These are phyloP conservation scores for Talaromyces borbonicus DNA, from an alignment of 495 filamentous ascomycete species.

Conservation along the genomic window DNA sequence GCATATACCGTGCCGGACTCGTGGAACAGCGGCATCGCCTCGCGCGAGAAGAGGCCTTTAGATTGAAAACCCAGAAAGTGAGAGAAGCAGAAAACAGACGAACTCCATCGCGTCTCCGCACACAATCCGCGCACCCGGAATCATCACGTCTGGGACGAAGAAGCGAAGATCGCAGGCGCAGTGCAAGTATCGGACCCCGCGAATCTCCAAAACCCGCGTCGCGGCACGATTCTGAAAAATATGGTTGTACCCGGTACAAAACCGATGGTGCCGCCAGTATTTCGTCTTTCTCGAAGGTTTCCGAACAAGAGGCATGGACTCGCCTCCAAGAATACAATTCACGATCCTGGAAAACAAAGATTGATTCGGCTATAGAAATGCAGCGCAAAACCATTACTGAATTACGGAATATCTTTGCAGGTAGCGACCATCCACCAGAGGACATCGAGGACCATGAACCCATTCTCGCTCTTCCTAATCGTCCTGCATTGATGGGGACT, in stretches of 20 bases:
- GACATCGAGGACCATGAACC: constrained; percentile 74
- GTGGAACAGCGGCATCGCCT: constrained; percentile 81
- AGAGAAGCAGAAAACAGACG: constrained; percentile 51
- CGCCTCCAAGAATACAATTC: constrained; percentile 73
- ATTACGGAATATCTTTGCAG: constrained; percentile 71
- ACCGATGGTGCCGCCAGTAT: constrained; percentile 62
- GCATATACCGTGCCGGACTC: constrained; percentile 82
- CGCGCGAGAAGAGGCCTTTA: constrained; percentile 83
- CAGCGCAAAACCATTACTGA: constrained; percentile 69
- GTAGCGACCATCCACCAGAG: constrained; percentile 67
- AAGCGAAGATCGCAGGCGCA: constrained; percentile 37
- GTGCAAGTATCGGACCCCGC: constrained; percentile 40
- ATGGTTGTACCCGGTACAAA: constrained; percentile 59
- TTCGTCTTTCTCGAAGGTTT: constrained; percentile 57
- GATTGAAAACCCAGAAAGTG: constrained; percentile 76
- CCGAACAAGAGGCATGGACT: constrained; percentile 61
- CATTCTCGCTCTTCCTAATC: constrained; percentile 77
- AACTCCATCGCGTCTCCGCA: constrained; percentile 39
- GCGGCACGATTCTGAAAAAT: constrained; percentile 10
- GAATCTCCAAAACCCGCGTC: constrained; percentile 9
- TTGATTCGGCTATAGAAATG: constrained; percentile 62
- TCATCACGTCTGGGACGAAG: constrained; percentile 33
- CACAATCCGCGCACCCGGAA: constrained; percentile 39
- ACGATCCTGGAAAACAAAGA: constrained; percentile 84
- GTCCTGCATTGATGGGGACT: constrained; percentile 72